Conservation (phyloP, 2,329 filamentous ascomycete genomes). For the Emericellopsis atlantica region DNA sequence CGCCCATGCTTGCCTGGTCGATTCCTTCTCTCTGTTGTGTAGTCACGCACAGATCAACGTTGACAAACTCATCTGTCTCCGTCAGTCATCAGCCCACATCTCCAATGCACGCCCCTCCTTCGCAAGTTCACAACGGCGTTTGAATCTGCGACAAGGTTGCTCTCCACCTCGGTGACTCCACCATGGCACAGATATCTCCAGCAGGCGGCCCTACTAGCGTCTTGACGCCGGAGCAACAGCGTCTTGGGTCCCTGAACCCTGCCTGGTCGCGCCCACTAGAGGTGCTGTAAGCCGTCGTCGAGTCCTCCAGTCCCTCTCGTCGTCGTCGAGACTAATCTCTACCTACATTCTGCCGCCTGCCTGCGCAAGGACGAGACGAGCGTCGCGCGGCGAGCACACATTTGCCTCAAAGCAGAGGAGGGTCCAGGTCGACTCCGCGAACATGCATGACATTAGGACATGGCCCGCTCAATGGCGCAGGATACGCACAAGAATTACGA, state of each 20-base stretch:
- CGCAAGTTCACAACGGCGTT: background rate
- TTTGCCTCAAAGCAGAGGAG: conserved; percentile 1
- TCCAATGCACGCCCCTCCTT: conserved; percentile 1
- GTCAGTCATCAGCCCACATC: background rate
- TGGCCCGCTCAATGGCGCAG: conserved; percentile 2
- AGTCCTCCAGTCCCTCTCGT: background rate
- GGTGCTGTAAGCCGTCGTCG: too few relatives aligned
- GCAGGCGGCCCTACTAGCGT: conserved; percentile 1
- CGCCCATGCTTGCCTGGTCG: too few relatives aligned
- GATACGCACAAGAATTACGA: background rate
- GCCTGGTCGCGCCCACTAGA: background rate
- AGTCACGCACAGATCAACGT: too few relatives aligned
- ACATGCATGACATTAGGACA: conserved; percentile 4
- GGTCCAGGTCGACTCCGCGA: conserved; percentile 2
- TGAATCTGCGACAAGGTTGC: background rate
- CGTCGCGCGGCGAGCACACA: background rate
- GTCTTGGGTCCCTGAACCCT: conserved; percentile 1
- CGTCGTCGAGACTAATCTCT: conserved; percentile 1
- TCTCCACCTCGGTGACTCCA: conserved; percentile 1
- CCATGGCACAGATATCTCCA: background rate
- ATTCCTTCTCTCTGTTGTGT: background rate
- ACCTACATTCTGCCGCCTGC: background rate
- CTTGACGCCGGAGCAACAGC: background rate
- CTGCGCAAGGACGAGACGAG: too few relatives aligned
- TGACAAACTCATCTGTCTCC: background rate